Percentiles rank a stretch among this genome's conserved stretches.
Evolutionary conservation across 352 stramenopile species (phyloP).

Genomic region (Globisporangium cystogenes): DNA sequence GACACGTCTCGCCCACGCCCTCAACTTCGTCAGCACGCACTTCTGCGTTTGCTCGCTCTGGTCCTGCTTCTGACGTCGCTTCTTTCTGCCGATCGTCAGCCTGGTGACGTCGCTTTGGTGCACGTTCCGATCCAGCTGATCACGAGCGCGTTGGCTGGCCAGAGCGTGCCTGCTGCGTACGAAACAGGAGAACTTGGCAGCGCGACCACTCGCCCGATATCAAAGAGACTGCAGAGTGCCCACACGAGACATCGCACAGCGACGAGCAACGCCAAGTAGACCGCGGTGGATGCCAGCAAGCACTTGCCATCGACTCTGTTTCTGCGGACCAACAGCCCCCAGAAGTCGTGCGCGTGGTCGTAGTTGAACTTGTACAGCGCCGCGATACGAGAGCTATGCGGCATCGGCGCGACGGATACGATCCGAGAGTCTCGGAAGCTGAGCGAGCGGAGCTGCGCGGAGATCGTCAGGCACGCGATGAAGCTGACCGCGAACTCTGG

Average conservation of each 20-base stretch:
- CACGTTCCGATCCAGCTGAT: constrained; percentile 4
- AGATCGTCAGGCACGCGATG: constrained; percentile 3
- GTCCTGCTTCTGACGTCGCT: too few relatives aligned
- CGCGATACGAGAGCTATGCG: too few relatives aligned
- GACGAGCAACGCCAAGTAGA: not conserved
- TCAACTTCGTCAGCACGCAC: too few relatives aligned
- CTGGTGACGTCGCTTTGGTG: too few relatives aligned
- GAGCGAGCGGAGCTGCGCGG: constrained; percentile 1
- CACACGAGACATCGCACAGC: not conserved
- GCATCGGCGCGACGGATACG: not conserved
- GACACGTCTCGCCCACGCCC: too few relatives aligned
- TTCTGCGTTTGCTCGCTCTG: too few relatives aligned
- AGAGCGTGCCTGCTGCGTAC: constrained; percentile 3
- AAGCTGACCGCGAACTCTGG: constrained; percentile 5
- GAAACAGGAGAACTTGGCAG: not conserved
- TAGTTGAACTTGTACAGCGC: too few relatives aligned
- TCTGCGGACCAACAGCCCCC: not conserved
- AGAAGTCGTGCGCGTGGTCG: not conserved
- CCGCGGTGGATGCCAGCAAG: not conserved
- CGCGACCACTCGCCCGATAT: not conserved
- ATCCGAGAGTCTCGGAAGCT: constrained; percentile 5
- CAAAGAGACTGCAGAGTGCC: not conserved
- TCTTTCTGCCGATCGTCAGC: too few relatives aligned
- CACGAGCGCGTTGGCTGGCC: constrained; percentile 3
- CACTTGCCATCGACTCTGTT: not conserved